These are phyloP conservation scores for Talaromyces sp. DNA, from an alignment of 2,329 filamentous ascomycete genomes.

Conservation along the genomic window DNA sequence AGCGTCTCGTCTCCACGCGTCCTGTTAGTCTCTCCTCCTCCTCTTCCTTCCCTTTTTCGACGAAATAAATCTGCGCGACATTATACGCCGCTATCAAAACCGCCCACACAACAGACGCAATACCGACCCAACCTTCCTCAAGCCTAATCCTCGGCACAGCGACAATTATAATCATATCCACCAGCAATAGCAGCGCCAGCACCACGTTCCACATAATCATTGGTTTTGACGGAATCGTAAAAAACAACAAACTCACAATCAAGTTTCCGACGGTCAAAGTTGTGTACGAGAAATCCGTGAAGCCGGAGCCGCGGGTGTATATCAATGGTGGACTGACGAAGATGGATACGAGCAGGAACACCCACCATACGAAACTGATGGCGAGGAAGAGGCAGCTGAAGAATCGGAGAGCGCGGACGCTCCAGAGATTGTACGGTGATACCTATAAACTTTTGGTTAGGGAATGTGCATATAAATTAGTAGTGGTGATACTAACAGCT, in stretches of 20 bases:
- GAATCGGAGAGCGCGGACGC: slow-evolving; percentile 74
- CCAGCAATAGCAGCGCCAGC: slow-evolving; percentile 63
- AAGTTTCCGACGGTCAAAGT: slow-evolving; percentile 74
- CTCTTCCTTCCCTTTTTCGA: slow-evolving; percentile 86
- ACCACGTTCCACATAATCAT: slow-evolving; percentile 70
- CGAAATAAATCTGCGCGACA: slow-evolving; percentile 72
- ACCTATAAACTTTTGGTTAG: slow-evolving; percentile 42
- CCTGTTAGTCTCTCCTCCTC: slow-evolving; percentile 92
- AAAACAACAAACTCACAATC: slow-evolving; percentile 77
- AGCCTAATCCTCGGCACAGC: slow-evolving; percentile 69
- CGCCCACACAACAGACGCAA: slow-evolving; percentile 79
- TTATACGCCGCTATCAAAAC: slow-evolving; percentile 76
- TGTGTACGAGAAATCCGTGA: slow-evolving; percentile 82
- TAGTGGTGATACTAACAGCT: slow-evolving; percentile 53
- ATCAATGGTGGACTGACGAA: slow-evolving; percentile 89
- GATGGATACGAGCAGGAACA: slow-evolving; percentile 77
- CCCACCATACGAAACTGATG: slow-evolving; percentile 87
- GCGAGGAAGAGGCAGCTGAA: slow-evolving; percentile 72
- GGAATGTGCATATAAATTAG: neutral
- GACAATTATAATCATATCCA: slow-evolving; percentile 76
- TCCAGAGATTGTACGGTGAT: slow-evolving; percentile 93
- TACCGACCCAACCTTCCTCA: slow-evolving; percentile 91
- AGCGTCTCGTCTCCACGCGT: slow-evolving; percentile 77
- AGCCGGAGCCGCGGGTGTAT: slow-evolving; percentile 83
- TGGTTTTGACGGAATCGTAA: slow-evolving; percentile 74